Base-by-base conservation (phyloP, 805 yeast genomes). In the Pichia deserticola region DNA sequence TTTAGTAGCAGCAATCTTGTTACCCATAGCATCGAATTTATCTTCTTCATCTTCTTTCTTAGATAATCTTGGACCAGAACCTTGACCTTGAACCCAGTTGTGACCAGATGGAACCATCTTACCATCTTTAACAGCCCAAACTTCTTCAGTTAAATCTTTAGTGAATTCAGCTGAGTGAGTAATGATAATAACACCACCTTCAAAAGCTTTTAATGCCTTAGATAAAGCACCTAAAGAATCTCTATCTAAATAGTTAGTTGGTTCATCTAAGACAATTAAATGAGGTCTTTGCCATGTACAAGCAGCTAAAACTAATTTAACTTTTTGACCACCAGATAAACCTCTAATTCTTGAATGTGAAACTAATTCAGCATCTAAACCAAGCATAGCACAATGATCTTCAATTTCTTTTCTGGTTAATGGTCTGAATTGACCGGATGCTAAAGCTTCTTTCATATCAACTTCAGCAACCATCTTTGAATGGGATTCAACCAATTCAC, bases 221-320 rank as follows among this genome's bases (percentile, higher is more conserved):
- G 99, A 92, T 73, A 93, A 84, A 74, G 99, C 99, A 72, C 99
- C 99, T 71, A 93, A 84, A 61, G 99, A 93, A 78, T 93, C 99
- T 79, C 99, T 84, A 77, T 92, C 99, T 81, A 92, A 81, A 78
- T 92, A 93, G 80, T 92, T 92, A 68, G 99, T 93, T 78, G 99
- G 99, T 82, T 92, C 99, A 80, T 93, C 99, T 75, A 93, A 86
- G 65, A 93, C 99, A 67, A 93, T 90, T 80, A 93, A 82, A 74
- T 93, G 99, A 72, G 99, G 99, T 83, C 98, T 92, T 82, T 92
- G 97, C 99, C 99, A 93, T 54, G 98, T 90, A 85, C 98, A 89
- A 76, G 98, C 99, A 76, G 99, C 99, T 69, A 93, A 79, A 69
- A 93, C 99, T 73, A 93, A 86, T 81, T 93, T 93, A 77, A 93